Conservation (phyloP, 441 rosid genomes). For the Syzygium syzygioides region DNA sequence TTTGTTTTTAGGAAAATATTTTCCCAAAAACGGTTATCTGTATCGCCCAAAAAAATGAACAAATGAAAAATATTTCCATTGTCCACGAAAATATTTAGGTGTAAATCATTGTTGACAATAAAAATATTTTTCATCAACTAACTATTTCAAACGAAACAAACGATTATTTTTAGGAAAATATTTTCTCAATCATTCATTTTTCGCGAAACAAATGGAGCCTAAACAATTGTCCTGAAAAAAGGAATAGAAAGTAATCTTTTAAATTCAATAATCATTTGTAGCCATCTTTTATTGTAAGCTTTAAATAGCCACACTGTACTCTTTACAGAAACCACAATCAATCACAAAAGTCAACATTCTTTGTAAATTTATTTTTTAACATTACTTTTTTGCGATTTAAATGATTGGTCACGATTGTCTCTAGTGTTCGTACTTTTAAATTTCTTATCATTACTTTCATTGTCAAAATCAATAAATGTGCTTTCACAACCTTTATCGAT, state of each 20-base stretch:
- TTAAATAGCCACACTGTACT: background rate
- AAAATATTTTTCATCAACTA: too few species aligned
- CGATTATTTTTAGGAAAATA: too few species aligned
- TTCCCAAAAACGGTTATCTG: too few species aligned
- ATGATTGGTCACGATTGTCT: background rate
- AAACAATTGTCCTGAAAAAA: background rate
- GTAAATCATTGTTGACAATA: too few species aligned
- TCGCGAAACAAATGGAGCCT: too few species aligned
- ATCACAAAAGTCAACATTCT: background rate
- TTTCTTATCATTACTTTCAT: background rate
- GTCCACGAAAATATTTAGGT: too few species aligned
- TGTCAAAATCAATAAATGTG: background rate
- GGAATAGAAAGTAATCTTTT: background rate
- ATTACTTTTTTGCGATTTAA: background rate
- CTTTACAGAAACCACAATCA: background rate
- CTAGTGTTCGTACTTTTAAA: background rate
- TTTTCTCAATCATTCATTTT: too few species aligned
- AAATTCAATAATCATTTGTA: background rate
- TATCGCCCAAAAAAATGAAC: too few species aligned
- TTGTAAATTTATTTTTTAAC: background rate
- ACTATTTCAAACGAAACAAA: too few species aligned
- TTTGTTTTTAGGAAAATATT: too few species aligned
- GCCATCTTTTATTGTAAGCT: fast-evolving
- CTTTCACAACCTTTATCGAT: background rate
- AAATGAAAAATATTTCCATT: too few species aligned